Conservation (phyloP, 805 yeast species). For the Myxozyma kluyveri region DNA sequence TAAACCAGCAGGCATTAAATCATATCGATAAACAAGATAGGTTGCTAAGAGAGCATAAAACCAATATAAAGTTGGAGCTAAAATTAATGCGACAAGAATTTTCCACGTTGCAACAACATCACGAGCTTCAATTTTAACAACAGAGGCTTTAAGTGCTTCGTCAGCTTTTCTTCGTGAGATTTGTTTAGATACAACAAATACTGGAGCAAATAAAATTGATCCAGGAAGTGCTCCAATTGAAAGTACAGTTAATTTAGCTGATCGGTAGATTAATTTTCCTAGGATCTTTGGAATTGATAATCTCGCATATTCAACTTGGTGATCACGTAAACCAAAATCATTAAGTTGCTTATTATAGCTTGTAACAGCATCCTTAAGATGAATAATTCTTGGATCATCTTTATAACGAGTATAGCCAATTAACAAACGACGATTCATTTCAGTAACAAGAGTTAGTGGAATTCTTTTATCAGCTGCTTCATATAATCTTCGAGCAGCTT, state of each 20-base stretch:
- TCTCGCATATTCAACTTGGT: slow-evolving; percentile 62
- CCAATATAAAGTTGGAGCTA: slow-evolving; percentile 82
- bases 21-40: slow-evolving; percentile 39
- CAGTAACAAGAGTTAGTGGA: slow-evolving; percentile 81
- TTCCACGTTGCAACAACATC: slow-evolving; percentile 99
- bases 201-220: slow-evolving; percentile 80
- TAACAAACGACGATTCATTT: slow-evolving; percentile 83
- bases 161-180: slow-evolving; percentile 71
- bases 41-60: slow-evolving; percentile 61
- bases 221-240: slow-evolving; percentile 80
- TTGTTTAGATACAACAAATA: slow-evolving; percentile 71
- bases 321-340: slow-evolving; percentile 64
- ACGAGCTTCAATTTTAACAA: slow-evolving; percentile 86
- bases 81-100: slow-evolving; percentile 78
- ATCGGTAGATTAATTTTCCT: slow-evolving; percentile 48
- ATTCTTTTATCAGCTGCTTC: slow-evolving; percentile 67
- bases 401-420: slow-evolving; percentile 74
- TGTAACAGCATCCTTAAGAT: slow-evolving; percentile 60
- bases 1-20: slow-evolving; percentile 30
- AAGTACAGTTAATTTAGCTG: slow-evolving; percentile 54
- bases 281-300: slow-evolving; percentile 53
- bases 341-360: slow-evolving; percentile 65
- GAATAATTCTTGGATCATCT: slow-evolving; percentile 64
- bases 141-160: slow-evolving; percentile 77
- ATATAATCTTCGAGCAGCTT: slow-evolving; percentile 87